Evolutionary conservation across 139 green algal species (phyloP).

Genomic region (Chlamydomonas incerta): DNA sequence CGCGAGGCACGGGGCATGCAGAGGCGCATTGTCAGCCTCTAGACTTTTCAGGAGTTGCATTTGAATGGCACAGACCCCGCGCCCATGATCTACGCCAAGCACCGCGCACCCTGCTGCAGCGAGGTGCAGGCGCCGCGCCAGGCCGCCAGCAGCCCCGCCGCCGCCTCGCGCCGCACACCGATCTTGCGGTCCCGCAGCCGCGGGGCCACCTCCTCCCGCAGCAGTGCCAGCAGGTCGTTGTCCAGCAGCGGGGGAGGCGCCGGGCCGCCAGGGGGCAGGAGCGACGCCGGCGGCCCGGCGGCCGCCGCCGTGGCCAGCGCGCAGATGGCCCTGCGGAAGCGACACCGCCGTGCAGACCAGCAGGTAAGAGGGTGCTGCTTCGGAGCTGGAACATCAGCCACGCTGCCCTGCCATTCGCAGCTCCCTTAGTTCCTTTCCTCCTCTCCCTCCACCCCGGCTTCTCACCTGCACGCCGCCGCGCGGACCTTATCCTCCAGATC

Average conservation of each 20-base stretch:
- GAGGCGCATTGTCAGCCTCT: too few relatives aligned
- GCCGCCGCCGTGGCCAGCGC: neutral
- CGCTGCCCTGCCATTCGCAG: too few relatives aligned
- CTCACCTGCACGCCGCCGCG: conserved; percentile 50
- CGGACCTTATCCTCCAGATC: conserved; percentile 83
- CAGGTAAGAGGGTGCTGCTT: too few relatives aligned
- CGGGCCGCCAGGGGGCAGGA: neutral
- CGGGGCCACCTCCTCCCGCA: conserved; percentile 31
- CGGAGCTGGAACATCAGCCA: too few relatives aligned
- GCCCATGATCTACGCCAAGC: too few relatives aligned
- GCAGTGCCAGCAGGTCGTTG: neutral
- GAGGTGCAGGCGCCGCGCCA: conserved; percentile 48
- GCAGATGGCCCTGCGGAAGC: conserved; percentile 27
- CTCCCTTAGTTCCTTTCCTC: too few relatives aligned
- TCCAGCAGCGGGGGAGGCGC: neutral
- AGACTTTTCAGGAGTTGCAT: too few relatives aligned
- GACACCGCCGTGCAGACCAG: too few relatives aligned
- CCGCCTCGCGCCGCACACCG: conserved; percentile 69
- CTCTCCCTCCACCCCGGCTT: too few relatives aligned
- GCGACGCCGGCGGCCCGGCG: conserved; percentile 2
- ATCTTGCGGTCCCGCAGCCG: conserved; percentile 81
- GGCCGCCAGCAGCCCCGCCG: conserved; percentile 42
- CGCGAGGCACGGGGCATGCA: too few relatives aligned
- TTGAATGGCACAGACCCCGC: too few relatives aligned
- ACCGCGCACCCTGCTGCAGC: conserved; percentile 36